Evolutionary conservation across 352 stramenopile genomes (phyloP), one percentile per base, ranked within the genome.

Genomic region (Globisporangium perplexum): DNA sequence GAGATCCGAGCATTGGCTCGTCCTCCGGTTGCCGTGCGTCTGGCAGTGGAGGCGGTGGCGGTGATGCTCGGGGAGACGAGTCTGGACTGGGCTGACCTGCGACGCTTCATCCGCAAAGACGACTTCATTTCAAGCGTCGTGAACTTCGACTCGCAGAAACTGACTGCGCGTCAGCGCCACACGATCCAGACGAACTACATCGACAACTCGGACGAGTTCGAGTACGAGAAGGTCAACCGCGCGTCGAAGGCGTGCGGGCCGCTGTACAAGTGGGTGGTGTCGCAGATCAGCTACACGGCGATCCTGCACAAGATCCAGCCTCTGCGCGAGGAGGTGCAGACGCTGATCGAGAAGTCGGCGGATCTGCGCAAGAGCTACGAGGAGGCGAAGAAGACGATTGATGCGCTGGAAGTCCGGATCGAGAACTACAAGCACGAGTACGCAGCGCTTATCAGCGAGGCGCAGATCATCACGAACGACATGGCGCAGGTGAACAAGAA

Each of bases 71-170:
- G 97, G 5, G 92, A 99, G 56, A 97, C 83, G 4, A 98, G 88
- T 59, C 74, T 96, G 22, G 95, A 98, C 35, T 99, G 97, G 97
- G 73, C 78, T 33, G 96, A 99, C 66, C 85, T 99, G 23, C 90
- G 96, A 58, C 98, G 98, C 59, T 94, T 99, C 52, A 94, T 99
- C 57, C 84, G 90, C 33, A 96, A 95, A 49, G 88, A 97, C 46
- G 96, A 99, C 58, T 99, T 99, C 66, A 99, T 99, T 69, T 89
- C 95, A 7, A 97, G 85, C 47, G 98, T 99, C 62, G 83, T 99
- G 5, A 98, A 98, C 71, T 99, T 99, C 67, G 88, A 99, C 68
- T 97, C 96, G 10, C 89, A 99, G 59, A 98, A 97, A 46, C 73
- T 99, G 17, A 98, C 91, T 24, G 67, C 77, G 22, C 88, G 90